phyloP scores from a whole-genome alignment of 2,329 filamentous ascomycete genomes.

The Coniochaeta sp. region DNA sequence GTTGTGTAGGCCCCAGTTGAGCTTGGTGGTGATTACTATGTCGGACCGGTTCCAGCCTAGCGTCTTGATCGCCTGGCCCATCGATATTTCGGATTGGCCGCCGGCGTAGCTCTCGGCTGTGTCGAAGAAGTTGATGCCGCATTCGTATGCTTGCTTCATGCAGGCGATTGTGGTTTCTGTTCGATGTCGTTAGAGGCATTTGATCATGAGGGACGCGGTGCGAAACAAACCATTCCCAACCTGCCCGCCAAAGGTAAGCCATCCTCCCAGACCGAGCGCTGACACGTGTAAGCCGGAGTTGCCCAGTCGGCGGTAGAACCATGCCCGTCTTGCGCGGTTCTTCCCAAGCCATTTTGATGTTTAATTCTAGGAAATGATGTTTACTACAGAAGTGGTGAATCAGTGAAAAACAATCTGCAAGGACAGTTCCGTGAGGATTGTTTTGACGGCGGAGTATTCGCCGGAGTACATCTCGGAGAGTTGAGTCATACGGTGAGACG shows the following conservation, averaged over 20 bases:
- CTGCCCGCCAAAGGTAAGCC: constrained; percentile 72
- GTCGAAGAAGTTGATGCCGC: constrained; percentile 59
- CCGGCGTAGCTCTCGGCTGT: constrained; percentile 49
- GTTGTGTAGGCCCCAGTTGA: constrained; percentile 53
- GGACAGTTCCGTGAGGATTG: no score
- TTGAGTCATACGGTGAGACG: no score
- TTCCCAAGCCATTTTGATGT: constrained; percentile 30
- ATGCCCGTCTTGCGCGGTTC: constrained; percentile 38
- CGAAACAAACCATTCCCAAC: constrained; percentile 52
- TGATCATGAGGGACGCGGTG: neutral
- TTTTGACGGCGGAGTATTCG: no score
- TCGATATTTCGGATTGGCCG: constrained; percentile 42
- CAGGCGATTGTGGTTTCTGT: constrained; percentile 42
- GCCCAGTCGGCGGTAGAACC: constrained; percentile 63
- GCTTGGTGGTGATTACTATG: constrained; percentile 45
- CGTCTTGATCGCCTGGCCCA: constrained; percentile 45
- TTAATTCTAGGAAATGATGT: no score
- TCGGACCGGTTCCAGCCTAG: constrained; percentile 47
- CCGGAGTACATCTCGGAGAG: no score
- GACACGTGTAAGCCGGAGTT: constrained; percentile 69
- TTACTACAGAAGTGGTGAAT: no score
- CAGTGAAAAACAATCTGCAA: no score
- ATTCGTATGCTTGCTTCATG: constrained; percentile 56
- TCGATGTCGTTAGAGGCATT: neutral
- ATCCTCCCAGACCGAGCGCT: constrained; percentile 61